Evolutionary conservation across 768 basidiomycete species (phyloP), one percentile per base, ranked within the genome.

Genomic region (Rhodotorula babjevae): DNA sequence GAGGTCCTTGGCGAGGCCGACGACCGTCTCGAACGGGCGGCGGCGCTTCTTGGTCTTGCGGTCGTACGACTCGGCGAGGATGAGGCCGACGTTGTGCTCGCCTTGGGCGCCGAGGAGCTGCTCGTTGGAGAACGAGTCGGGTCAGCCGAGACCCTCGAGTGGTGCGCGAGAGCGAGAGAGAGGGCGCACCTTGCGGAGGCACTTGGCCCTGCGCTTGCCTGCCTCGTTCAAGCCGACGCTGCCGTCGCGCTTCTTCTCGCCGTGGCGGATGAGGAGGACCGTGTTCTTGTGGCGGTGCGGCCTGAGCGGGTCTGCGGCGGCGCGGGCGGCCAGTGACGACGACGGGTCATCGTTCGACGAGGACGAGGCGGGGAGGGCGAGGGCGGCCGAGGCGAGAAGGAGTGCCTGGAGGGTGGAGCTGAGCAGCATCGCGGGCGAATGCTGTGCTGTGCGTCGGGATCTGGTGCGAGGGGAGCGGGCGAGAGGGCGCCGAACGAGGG

Each of bases 11-110:
- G 75, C 75, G 27, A 73, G 67, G 5, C 55, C 59, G 50, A 68
- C 68, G 55, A 76, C 75, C 19, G 75, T 76, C 36, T 65, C 46
- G 69, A 59, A 76, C 25, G 75, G 75, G 2, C 75, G 62, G 15
- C 31, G 53, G 15, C 69, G 66, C 18, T 49, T 56, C 25, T 40
- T 36, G 15, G 65, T 73, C 15, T 71, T 49, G 31, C 23, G 42
- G 59, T 76, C 68, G 64, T 60, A 76, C 12, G 14, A n/a, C 47
- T 76, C 57, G 15, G 75, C 72, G 58, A 76, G 52, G 67, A 76
- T 69, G n/a, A 73, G 57, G 36, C 75, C 72, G 31, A 76, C 53
- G 49, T 63, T 46, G 60, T 73, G 68, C 53, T 56, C 50, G 23
- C 64, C 60, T 21, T 63, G 18, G 8, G 14, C 1, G 19, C 59